Base-by-base conservation (phyloP, 768 basidiomycete species). In the Heimioporus sp. region DNA sequence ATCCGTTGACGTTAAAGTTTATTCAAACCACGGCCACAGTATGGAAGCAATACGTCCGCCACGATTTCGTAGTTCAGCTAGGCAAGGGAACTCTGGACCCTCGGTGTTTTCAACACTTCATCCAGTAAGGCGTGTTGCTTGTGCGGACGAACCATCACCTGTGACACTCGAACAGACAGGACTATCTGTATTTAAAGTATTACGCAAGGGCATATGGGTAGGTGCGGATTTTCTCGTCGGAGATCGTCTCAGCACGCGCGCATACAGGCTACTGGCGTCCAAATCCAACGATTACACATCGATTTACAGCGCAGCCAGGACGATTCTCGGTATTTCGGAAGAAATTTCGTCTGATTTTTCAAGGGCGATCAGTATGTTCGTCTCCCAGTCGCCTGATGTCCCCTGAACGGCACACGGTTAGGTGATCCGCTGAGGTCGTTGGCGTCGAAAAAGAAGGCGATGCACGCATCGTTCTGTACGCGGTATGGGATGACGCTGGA, bases 191-290 rank as follows among this genome's bases (percentile, higher is more conserved):
- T 67, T 73, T 90, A 42, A 86, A 82, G 58, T 92, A 93, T 67
- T 95, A 95, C 61, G 83, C 87, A 1, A 80, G 92, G 19, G 87
- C 87, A n/a, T 83, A 92, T 50, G 83, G 78, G 86, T 87, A 61
- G 41, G 77, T 28, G 24, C 24, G 7, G 24, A 28, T 28, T 6
- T 28, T 28, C 24, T 7, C 24, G 24, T 28, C 7, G 24, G 24
- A 28, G 24, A 28, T 28, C 24, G 24, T 28, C 24, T 28, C 24
- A 28, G 24, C 24, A 20, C 16, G 11, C 17, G 9, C 51, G 13
- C 39, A 28, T 28, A 28, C 12, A 90, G 88, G 13, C 73, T 95
- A 0, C 79, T 94, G 1, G 88, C 85, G 3, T 83, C 86, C 53
- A 98, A 97, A 68, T 85, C 87, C 0, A 70, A 80, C 4, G 72